A percentile compares a stretch with the other conserved stretches of the same genome.
Conservation (phyloP, 768 basidiomycete species). For the Cantharellus cinnabarinus region DNA sequence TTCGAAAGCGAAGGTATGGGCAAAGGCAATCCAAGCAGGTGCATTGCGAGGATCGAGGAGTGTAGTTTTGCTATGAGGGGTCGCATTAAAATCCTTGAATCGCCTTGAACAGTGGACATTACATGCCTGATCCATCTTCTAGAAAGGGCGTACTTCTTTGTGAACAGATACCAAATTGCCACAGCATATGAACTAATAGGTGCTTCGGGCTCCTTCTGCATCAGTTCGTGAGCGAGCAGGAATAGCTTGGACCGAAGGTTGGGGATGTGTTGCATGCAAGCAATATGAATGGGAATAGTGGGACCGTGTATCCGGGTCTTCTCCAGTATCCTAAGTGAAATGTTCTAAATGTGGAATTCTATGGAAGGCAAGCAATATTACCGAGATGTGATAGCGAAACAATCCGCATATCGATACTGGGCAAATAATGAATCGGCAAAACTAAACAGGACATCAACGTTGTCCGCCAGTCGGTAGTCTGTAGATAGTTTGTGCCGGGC, state of each 20-base stretch:
- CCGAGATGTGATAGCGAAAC: constrained; percentile 73
- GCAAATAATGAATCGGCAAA: constrained; percentile 80
- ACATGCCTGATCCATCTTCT: constrained; percentile 82
- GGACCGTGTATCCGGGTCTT: constrained; percentile 71
- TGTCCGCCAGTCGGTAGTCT: constrained; percentile 70
- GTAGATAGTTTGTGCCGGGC: constrained; percentile 62
- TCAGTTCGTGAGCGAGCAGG: constrained; percentile 89
- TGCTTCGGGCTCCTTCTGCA: constrained; percentile 82
- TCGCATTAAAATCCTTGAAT: neutral
- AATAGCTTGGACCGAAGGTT: constrained; percentile 86
- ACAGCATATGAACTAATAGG: constrained; percentile 97
- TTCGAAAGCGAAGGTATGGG: constrained; percentile 90
- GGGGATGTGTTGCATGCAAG: constrained; percentile 92
- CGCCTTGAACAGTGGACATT: neutral
- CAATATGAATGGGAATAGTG: constrained; percentile 85
- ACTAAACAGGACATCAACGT: constrained; percentile 79
- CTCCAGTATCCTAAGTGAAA: constrained; percentile 46
- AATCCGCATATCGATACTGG: constrained; percentile 85
- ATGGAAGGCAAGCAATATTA: constrained; percentile 14
- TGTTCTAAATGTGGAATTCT: neutral
- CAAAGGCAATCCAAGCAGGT: constrained; percentile 95
- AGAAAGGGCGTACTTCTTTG: constrained; percentile 74
- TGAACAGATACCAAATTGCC: constrained; percentile 85
- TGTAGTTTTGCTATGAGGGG: constrained; percentile 59
- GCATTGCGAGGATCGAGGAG: constrained; percentile 92